Conservation (phyloP, 495 filamentous ascomycete genomes). For the Pseudevernia furfuracea region DNA sequence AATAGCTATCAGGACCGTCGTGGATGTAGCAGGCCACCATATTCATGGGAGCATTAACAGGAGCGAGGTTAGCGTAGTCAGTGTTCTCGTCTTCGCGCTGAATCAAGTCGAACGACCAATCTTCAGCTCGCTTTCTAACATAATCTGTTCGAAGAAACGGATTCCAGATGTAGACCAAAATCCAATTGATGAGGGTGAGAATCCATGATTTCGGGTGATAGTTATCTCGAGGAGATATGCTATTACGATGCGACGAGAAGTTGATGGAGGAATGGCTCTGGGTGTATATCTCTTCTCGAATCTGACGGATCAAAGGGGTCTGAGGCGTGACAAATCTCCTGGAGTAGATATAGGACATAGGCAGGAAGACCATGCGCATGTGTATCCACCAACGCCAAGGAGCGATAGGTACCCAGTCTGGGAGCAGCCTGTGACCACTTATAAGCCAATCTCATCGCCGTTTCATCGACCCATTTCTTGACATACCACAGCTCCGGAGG, state of each 20-base stretch:
- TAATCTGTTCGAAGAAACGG: slow-evolving; percentile 57
- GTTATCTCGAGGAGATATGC: slow-evolving; percentile 70
- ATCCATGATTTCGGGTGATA: slow-evolving; percentile 89
- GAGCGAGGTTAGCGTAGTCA: slow-evolving; percentile 75
- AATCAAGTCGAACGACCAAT: slow-evolving; percentile 68
- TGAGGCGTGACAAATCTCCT: slow-evolving; percentile 64
- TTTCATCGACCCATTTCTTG: not conserved
- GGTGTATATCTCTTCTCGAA: slow-evolving; percentile 79
- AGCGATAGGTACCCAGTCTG: slow-evolving; percentile 89
- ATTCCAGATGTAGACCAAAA: slow-evolving; percentile 69
- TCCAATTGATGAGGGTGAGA: slow-evolving; percentile 64
- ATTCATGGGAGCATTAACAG: slow-evolving; percentile 87
- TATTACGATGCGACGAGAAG: slow-evolving; percentile 72
- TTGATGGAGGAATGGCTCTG: slow-evolving; percentile 71
- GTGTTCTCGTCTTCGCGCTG: slow-evolving; percentile 88
- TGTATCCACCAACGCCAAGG: slow-evolving; percentile 99
- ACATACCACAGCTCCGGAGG: slow-evolving; percentile 81
- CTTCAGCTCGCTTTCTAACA: slow-evolving; percentile 59
- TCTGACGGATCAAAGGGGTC: slow-evolving; percentile 58
- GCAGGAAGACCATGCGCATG: slow-evolving; percentile 84
- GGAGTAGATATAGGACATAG: slow-evolving; percentile 86
- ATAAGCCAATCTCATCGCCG: slow-evolving; percentile 10
- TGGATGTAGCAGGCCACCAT: slow-evolving; percentile 72
- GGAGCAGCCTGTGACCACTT: slow-evolving; percentile 53
- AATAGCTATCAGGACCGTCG: slow-evolving; percentile 70